Evolutionary conservation across 331 rosid species (phyloP), one percentile per base, ranked within the genome.

Genomic region (Malus hybrid): DNA sequence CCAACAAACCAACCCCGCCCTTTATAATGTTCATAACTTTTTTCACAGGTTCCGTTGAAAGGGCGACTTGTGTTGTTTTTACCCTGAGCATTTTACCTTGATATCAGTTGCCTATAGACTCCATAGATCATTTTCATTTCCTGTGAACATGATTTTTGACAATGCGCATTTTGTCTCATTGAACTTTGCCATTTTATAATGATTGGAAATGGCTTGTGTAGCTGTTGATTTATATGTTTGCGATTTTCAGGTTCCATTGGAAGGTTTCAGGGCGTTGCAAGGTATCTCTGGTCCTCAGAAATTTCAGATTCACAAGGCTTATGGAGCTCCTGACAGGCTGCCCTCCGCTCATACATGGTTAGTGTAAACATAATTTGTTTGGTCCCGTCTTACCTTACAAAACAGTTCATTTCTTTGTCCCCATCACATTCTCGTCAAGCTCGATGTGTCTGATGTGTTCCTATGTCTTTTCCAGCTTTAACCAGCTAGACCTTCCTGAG

Each of bases 321-420:
- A 95, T 78, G 99, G 99, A 70, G 93, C 96, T 81, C 98, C 99
- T 46, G 99, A 95, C 85, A 83, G 98, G 60, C 82, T 95, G 50
- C 99, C 99, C 52, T 95, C 98, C 3, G 99, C 99, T 56, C 99
- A 95, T 90, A 95, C 99, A 79, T 95, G 99, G 99, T 95, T 6
- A 77, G 84, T 82, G 84, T 70, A 34, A 68, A 71, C 69, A 44
- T 76, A 76, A 3, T 44, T 54, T 29, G 61, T 20, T 63, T 80
- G 52, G 18, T 54, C 2, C 6, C 27, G 7, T 56, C 54, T 14
- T 32, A 33, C 55, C 29, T 42, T 42, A 10, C 13, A 42, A 4
- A 16, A 55, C 8, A 4, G 27, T 42, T 44, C 10, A 3, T 18
- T 7, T 62, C 55, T n/a, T 28, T 50, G 4, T 18, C 2, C 61